A percentile compares a stretch with the other conserved stretches of the same genome.
Conservation (phyloP, 2,329 filamentous ascomycete genomes). For the Balansia obtecta region DNA sequence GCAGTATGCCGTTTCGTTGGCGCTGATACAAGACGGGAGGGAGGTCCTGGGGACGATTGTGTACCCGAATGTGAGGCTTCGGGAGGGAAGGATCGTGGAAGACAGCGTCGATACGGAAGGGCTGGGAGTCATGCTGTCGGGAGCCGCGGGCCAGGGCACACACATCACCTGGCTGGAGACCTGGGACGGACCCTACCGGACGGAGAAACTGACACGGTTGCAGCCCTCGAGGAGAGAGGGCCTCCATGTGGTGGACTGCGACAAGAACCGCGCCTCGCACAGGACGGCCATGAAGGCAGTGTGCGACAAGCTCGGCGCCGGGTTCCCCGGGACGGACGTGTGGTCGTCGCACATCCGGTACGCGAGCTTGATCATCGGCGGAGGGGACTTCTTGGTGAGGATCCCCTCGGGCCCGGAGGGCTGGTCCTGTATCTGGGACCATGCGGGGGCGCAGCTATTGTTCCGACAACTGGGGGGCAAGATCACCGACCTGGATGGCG, state of each 20-base stretch:
- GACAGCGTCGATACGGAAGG: slow-evolving; percentile 19
- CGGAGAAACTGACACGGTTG: slow-evolving; percentile 12
- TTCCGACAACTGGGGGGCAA: slow-evolving; percentile 42
- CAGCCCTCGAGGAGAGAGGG: slow-evolving; percentile 7
- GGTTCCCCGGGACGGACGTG: slow-evolving; percentile 24
- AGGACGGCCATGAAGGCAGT: slow-evolving; percentile 20
- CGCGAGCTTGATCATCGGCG: slow-evolving; percentile 24
- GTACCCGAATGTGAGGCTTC: slow-evolving; percentile 43
- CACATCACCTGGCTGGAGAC: slow-evolving; percentile 15
- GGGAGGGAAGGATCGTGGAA: slow-evolving; percentile 23
- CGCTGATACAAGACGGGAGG: slow-evolving; percentile 42
- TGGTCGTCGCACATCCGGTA: slow-evolving; percentile 29
- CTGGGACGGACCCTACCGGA: slow-evolving; percentile 9
- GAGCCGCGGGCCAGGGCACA: slow-evolving; percentile 20
- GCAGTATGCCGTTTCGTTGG: slow-evolving; percentile 51
- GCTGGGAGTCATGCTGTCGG: slow-evolving; percentile 24
- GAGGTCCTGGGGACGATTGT: slow-evolving; percentile 48
- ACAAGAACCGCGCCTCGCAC: slow-evolving; percentile 17
- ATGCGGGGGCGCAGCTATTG: slow-evolving; percentile 44
- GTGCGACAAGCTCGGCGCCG: slow-evolving; percentile 17
- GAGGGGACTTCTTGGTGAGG: slow-evolving; percentile 22
- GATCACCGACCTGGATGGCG: slow-evolving; percentile 35
- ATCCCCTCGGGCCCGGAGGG: slow-evolving; percentile 12
- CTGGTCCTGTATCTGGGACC: slow-evolving; percentile 34
- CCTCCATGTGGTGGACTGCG: slow-evolving; percentile 23